Evolutionary conservation across 2,329 filamentous ascomycete species (phyloP).

Genomic region (Didymella arachidicola): DNA sequence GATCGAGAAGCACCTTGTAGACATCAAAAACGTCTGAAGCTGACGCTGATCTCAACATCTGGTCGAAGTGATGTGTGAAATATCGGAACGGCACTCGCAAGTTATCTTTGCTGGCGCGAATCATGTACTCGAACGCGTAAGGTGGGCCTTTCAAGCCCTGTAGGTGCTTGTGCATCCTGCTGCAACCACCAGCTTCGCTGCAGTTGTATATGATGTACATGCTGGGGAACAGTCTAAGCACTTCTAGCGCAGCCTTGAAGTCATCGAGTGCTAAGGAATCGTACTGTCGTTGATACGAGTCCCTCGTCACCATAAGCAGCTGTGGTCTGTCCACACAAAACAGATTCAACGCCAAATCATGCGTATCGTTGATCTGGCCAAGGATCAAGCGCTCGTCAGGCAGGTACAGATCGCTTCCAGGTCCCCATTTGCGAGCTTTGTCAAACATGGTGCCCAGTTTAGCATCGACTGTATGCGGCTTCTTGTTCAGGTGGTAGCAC

Average conservation of each 20-base stretch:
- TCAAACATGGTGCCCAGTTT: conserved; percentile 26
- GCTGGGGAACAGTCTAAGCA: conserved; percentile 39
- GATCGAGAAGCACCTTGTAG: conserved; percentile 31
- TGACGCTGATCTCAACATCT: conserved; percentile 18
- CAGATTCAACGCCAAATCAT: conserved; percentile 59
- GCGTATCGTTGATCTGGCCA: conserved; percentile 51
- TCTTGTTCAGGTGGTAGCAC: conserved; percentile 39
- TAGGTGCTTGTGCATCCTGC: conserved; percentile 60
- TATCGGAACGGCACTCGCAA: conserved; percentile 48
- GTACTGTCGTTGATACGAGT: conserved; percentile 58
- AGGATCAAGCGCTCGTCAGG: conserved; percentile 55
- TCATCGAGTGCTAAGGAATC: conserved; percentile 54
- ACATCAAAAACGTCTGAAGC: conserved; percentile 26
- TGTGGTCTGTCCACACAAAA: conserved; percentile 60
- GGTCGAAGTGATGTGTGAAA: conserved; percentile 44
- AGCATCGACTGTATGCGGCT: conserved; percentile 40
- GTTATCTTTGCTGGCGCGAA: conserved; percentile 28
- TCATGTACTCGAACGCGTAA: conserved; percentile 38
- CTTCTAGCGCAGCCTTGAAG: conserved; percentile 50
- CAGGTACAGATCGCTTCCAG: conserved; percentile 54
- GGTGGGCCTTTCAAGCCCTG: conserved; percentile 53
- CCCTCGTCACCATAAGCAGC: conserved; percentile 56
- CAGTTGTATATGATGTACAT: conserved; percentile 60
- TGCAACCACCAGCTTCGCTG: conserved; percentile 55
- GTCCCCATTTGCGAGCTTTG: conserved; percentile 38